These are phyloP conservation scores for Paramarasmius palmivorus DNA, from an alignment of 1,284 basidiomycete species.

Conservation along the genomic window DNA sequence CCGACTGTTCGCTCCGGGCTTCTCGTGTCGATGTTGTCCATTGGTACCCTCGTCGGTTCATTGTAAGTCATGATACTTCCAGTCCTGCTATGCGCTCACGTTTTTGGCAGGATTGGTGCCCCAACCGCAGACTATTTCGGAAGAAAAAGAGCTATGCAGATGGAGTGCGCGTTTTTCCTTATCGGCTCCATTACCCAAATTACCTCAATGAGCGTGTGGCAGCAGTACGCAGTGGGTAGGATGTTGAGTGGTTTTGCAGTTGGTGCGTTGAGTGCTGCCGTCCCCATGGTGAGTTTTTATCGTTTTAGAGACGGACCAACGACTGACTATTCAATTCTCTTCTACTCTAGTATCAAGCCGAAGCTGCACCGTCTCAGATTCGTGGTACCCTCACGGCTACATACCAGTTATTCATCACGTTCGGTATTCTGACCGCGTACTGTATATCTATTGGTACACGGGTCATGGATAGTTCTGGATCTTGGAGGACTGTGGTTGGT, in stretches of 20 bases:
- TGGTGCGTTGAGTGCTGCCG: constrained; percentile 73
- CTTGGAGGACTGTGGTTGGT: constrained; percentile 72
- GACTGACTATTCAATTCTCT: too few species aligned
- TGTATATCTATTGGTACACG: constrained; percentile 63
- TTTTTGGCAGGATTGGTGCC: too few species aligned
- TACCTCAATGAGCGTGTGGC: constrained; percentile 49
- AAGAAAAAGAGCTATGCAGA: constrained; percentile 68
- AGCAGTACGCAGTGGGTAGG: constrained; percentile 70
- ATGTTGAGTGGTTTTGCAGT: constrained; percentile 69
- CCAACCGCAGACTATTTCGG: constrained; percentile 70
- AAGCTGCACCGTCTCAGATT: constrained; percentile 76
- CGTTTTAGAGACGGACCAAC: too few species aligned
- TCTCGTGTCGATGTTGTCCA: constrained; percentile 69
- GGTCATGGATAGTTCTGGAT: constrained; percentile 43
- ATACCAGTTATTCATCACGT: constrained; percentile 77
- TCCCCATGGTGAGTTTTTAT: too few species aligned
- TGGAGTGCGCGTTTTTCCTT: constrained; percentile 68
- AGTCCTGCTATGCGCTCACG: too few species aligned
- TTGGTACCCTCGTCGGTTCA: constrained; percentile 65
- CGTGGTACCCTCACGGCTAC: constrained; percentile 73
- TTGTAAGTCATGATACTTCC: too few species aligned
- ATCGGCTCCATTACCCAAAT: constrained; percentile 74
- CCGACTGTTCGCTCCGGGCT: constrained; percentile 56
- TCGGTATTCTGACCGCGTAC: constrained; percentile 77
- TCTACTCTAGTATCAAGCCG: constrained; percentile 80